Evolutionary conservation across 306 rosid species (phyloP), one percentile per base, ranked within the genome.

Genomic region (Fagus sylvatica): DNA sequence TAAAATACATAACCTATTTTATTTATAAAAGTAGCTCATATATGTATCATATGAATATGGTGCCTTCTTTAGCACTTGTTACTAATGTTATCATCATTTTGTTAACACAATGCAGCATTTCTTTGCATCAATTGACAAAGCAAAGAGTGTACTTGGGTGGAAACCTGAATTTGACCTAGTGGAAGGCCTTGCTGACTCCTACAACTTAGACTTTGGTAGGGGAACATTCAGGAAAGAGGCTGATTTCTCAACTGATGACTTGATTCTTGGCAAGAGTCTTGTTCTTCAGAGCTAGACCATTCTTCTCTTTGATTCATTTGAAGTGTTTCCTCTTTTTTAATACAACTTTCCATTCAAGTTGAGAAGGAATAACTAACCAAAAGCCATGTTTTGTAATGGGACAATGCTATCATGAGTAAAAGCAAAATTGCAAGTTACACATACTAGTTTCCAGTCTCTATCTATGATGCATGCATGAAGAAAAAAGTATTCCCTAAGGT

Each of bases 181-280:
- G 67, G 97, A 88, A 79, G 98, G 99, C 75, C 97, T 95, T 72
- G 62, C 97, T 39, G 97, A 93, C 81, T 95, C 98, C 4, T 95
- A 91, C 83, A 86, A 91, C 79, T 80, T 91, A 40, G 99, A 95
- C 85, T 95, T 95, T 72, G 99, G 98, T 0, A 83, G 97, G 85
- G 98, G 99, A 69, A 91, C 98, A 36, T 93, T 48, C 88, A 81
- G 99, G 49, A 95, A 95, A 86, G 98, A 77, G 74, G 90, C 99
- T 65, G 98, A 95, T 87, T 95, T 93, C 78, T 79, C 88, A 48
- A 93, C 99, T 6, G 99, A 95, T 86, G 99, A 95, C 87, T 83
- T 93, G 4, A 95, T 95, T 76, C 93, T 95, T 40, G 98, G 97
- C 77, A 95, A 93, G 90, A 84, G 80, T 71, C 89, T 95, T 72